A percentile compares a stretch with the other conserved stretches of the same genome.
Conservation (phyloP, 352 stramenopile species). For the Paralagenidium karlingii region DNA sequence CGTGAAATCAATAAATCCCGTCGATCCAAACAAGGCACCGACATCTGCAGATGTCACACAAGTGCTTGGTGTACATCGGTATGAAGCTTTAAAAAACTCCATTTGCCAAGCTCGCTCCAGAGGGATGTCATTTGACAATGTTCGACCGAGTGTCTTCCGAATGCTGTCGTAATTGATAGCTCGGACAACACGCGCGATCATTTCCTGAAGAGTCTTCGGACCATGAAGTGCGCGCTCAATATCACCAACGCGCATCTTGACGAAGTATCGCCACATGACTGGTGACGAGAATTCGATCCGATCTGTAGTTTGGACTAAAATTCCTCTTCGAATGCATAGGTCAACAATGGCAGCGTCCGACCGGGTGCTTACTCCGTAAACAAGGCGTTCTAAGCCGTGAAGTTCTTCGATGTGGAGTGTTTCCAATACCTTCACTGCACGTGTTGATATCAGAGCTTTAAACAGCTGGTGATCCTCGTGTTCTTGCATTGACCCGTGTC, state of each 20-base stretch:
- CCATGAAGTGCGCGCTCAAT: constrained; percentile 6
- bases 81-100: constrained; percentile 12
- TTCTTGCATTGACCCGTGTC: constrained; percentile 2
- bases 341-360: constrained; percentile 4
- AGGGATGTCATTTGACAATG: constrained; percentile 1
- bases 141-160: neutral
- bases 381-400: constrained; percentile 3
- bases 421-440: constrained; percentile 7
- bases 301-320: constrained; percentile 2
- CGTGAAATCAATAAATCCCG: constrained; percentile 8
- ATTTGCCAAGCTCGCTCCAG: constrained; percentile 10
- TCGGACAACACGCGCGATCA: constrained; percentile 5
- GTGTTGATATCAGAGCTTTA: constrained; percentile 5
- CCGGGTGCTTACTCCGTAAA: neutral
- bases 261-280: constrained; percentile 11
- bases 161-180: constrained; percentile 10
- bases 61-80: constrained; percentile 7
- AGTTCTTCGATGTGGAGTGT: constrained; percentile 5
- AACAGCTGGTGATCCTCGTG: constrained; percentile 1
- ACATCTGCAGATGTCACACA: constrained; percentile 8
- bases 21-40: constrained; percentile 10
- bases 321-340: constrained; percentile 6
- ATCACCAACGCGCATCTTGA: constrained; percentile 10
- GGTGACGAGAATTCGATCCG: constrained; percentile 7
- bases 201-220: constrained; percentile 5